phyloP scores from a whole-genome alignment of 2,329 filamentous ascomycete genomes.

The Aspergillus uvarum region DNA sequence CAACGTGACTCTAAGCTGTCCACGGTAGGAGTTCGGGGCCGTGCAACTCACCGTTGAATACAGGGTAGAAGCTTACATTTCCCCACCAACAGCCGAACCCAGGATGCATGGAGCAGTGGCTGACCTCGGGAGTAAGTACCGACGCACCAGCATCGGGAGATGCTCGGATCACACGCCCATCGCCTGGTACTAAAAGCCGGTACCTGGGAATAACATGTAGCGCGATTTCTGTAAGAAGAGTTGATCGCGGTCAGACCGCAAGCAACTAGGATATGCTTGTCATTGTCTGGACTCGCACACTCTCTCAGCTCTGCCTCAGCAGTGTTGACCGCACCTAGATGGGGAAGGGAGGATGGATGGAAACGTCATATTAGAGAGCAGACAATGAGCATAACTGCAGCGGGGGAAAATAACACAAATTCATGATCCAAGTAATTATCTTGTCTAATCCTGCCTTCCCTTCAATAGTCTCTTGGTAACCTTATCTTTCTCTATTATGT shows the following conservation, averaged over 20 bases:
- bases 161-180: background rate
- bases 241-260: background rate
- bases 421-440: background rate
- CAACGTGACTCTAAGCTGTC: too few species aligned
- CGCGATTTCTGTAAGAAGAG: background rate
- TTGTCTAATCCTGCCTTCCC: slow-evolving; percentile 81
- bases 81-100: background rate
- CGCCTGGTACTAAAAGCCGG: too few species aligned
- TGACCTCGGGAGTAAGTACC: background rate
- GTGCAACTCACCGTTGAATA: background rate
- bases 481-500: slow-evolving; percentile 99
- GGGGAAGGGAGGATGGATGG: background rate
- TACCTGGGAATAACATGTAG: background rate
- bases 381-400: slow-evolving; percentile 16
- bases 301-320: background rate
- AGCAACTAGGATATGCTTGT: background rate
- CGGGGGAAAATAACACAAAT: slow-evolving; percentile 19
- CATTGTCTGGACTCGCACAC: background rate
- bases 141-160: background rate
- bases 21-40: background rate
- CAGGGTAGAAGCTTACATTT: background rate
- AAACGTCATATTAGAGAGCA: slow-evolving; percentile 16
- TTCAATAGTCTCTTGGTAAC: slow-evolving; percentile 98
- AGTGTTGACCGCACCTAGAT: background rate
- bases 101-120: background rate